Percentiles rank a stretch among this genome's conserved stretches.
Conservation (phyloP, 202 grass and related monocot species). For the Digitaria exilis region DNA sequence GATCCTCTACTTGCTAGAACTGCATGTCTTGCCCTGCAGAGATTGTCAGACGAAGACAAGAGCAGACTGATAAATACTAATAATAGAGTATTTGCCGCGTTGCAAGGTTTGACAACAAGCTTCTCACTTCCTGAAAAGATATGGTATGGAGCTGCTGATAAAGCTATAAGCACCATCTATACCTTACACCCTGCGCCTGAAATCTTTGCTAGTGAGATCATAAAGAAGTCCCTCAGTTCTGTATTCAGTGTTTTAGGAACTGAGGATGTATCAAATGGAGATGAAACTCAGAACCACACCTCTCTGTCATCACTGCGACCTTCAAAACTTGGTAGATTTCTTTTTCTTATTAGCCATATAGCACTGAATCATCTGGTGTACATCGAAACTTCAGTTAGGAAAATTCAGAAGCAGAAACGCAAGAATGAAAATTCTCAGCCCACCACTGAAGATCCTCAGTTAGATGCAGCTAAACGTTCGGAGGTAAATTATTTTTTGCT, state of each 20-base stretch:
- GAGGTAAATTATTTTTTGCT: constrained; percentile 56
- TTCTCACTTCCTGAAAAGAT: constrained; percentile 82
- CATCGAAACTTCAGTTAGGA: constrained; percentile 80
- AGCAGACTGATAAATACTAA: constrained; percentile 63
- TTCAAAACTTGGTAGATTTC: constrained; percentile 82
- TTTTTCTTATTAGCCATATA: constrained; percentile 87
- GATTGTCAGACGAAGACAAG: constrained; percentile 93
- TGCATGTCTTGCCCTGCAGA: constrained; percentile 82
- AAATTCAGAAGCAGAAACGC: constrained; percentile 84
- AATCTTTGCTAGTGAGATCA: constrained; percentile 74
- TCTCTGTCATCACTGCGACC: constrained; percentile 53
- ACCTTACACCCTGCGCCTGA: constrained; percentile 77
- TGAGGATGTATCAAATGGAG: constrained; percentile 41
- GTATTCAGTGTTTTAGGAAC: constrained; percentile 54
- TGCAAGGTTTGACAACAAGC: constrained; percentile 68
- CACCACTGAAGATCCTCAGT: constrained; percentile 36
- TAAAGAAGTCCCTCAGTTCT: constrained; percentile 73
- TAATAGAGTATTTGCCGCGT: constrained; percentile 62
- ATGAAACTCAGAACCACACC: constrained; percentile 36
- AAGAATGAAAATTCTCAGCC: constrained; percentile 67
- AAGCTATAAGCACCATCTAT: constrained; percentile 86
- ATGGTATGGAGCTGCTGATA: constrained; percentile 89
- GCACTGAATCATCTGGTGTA: constrained; percentile 93
- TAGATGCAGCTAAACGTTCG: constrained; percentile 39
- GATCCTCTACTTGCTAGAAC: constrained; percentile 93